Percentiles rank a stretch among this genome's conserved stretches.
Conservation (phyloP, 2,329 filamentous ascomycete genomes). For the Aureobasidium sp. region DNA sequence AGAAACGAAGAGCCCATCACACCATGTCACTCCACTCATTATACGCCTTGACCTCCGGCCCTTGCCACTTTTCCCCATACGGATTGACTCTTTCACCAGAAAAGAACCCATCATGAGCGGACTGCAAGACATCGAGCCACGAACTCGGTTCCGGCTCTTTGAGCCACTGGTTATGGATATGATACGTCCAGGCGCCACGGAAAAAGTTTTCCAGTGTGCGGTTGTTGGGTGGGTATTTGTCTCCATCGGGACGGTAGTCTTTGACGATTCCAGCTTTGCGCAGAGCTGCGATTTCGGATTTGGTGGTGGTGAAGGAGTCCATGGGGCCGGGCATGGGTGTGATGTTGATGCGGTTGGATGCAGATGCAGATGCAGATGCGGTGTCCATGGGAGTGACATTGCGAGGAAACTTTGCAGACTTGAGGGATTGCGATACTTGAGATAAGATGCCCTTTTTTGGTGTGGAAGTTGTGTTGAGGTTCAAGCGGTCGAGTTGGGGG, state of each 20-base stretch:
- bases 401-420: conserved; percentile 6
- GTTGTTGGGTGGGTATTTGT: conserved; percentile 50
- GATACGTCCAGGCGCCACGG: conserved; percentile 50
- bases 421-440: not conserved
- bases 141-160: conserved; percentile 51
- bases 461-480: conserved; percentile 22
- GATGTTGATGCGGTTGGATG: conserved; percentile 10
- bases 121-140: conserved; percentile 48
- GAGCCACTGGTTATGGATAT: conserved; percentile 53
- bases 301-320: conserved; percentile 35
- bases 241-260: conserved; percentile 43
- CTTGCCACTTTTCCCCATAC: conserved; percentile 49
- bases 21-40: conserved; percentile 47
- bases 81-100: conserved; percentile 42
- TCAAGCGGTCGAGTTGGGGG: conserved; percentile 28
- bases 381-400: not conserved
- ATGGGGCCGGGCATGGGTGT: conserved; percentile 17
- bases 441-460: not conserved
- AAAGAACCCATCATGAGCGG: conserved; percentile 50
- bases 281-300: conserved; percentile 35
- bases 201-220: conserved; percentile 51
- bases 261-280: conserved; percentile 35
- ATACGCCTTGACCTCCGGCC: conserved; percentile 42
- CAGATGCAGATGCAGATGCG: not conserved
- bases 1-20: not conserved